phyloP scores from a whole-genome alignment of 2,329 filamentous ascomycete species.

The Fusarium temperatum region DNA sequence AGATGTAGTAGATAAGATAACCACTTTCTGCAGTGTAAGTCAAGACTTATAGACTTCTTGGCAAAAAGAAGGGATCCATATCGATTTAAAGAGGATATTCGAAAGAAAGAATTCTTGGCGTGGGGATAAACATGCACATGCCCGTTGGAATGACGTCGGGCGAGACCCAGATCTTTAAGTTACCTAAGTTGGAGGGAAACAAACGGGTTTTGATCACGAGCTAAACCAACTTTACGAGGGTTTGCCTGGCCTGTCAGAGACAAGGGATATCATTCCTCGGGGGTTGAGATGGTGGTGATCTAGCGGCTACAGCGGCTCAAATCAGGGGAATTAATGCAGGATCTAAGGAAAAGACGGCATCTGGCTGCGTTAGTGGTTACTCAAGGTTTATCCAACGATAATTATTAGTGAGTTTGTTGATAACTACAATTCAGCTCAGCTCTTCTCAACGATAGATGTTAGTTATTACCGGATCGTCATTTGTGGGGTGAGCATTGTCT shows the following conservation, averaged over 20 bases:
- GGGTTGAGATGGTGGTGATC: background rate
- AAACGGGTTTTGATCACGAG: conserved; percentile 16
- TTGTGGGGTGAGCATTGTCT: background rate
- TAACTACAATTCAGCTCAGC: background rate
- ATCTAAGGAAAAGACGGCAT: conserved; percentile 6
- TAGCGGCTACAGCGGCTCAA: conserved; percentile 16
- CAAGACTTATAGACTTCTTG: background rate
- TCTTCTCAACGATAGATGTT: background rate
- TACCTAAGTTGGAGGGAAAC: background rate
- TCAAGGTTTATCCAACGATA: background rate
- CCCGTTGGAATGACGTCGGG: conserved; percentile 13
- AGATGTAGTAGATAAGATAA: background rate
- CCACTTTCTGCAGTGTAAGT: background rate
- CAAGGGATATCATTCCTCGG: conserved; percentile 3
- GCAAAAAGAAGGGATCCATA: background rate
- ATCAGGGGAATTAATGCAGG: background rate
- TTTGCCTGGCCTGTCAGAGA: background rate
- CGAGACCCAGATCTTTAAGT: background rate
- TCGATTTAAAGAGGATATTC: background rate
- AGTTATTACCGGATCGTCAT: background rate
- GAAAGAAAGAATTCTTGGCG: conserved; percentile 7
- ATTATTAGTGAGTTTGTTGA: background rate
- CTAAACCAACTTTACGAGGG: conserved; percentile 5
- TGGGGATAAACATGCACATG: background rate
- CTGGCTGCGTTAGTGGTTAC: background rate